Conservation (phyloP, 2,329 filamentous ascomycete species). For the Colletotrichum acutatum region DNA sequence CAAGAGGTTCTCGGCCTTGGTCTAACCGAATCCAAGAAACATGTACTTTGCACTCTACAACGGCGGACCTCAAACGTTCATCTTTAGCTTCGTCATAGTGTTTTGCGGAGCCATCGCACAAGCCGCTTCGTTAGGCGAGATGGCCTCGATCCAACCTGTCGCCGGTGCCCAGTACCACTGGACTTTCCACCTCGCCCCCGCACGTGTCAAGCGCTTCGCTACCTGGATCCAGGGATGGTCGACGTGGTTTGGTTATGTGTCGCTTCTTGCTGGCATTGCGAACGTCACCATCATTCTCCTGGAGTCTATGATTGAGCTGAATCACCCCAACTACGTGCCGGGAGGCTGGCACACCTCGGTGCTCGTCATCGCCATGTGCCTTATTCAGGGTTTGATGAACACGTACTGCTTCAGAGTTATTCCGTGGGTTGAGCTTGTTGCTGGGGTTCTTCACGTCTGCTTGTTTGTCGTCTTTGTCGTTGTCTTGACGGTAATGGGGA, state of each 20-base stretch:
- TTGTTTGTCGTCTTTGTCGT: slow-evolving; percentile 8
- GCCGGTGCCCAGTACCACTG: slow-evolving; percentile 15
- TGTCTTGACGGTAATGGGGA: not conserved
- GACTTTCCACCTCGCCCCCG: slow-evolving; percentile 5
- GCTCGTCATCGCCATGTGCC: slow-evolving; percentile 14
- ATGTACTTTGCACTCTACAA: slow-evolving; percentile 23
- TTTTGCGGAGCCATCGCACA: slow-evolving; percentile 12
- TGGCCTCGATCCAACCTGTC: slow-evolving; percentile 11
- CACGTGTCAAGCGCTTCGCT: not conserved
- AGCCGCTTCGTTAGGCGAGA: slow-evolving; percentile 15
- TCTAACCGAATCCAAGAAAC: not conserved
- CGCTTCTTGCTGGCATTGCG: not conserved
- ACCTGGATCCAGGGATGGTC: slow-evolving; percentile 17
- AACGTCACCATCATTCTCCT: slow-evolving; percentile 1
- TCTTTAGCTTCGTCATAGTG: slow-evolving; percentile 18
- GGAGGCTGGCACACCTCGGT: slow-evolving; percentile 16
- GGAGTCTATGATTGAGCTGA: slow-evolving; percentile 12
- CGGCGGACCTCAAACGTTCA: slow-evolving; percentile 11
- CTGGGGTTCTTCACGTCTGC: slow-evolving; percentile 7
- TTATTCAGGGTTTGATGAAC: slow-evolving; percentile 11
- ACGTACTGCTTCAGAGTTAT: slow-evolving; percentile 8
- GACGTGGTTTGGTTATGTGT: slow-evolving; percentile 14
- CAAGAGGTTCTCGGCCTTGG: too few species aligned
- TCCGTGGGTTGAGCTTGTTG: slow-evolving; percentile 13
- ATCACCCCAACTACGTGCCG: not conserved